Evolutionary conservation across 768 basidiomycete species (phyloP), one percentile per base, ranked within the genome.

Genomic region (Daedaleopsis nitida): DNA sequence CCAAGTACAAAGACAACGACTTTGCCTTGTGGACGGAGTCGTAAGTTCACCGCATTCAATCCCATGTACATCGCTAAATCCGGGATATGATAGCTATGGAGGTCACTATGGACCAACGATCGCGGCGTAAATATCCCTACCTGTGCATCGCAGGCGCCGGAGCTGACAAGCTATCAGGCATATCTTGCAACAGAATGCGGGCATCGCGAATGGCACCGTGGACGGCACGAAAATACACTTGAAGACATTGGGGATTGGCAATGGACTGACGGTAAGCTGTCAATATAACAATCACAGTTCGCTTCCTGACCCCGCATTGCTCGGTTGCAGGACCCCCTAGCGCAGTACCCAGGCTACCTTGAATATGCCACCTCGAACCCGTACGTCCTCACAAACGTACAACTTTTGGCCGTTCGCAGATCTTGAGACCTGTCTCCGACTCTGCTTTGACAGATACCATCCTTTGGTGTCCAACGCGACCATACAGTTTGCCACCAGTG

Each of bases 11-110:
- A 35, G 65, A 64, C 11, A 78, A 75, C 56, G 77, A 80, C 2
- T 76, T 87, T 58, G 86, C 82, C 0, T 73, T 87, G 53, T 88
- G 86, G 86, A 85, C 85, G 0, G 86, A 87, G 70, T 86, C 84
- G 76, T 75, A 62, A n/a, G 65, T 45, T 24, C 35, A 4, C 45
- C 32, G 42, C 58, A 57, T 58, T 63, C 19, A 58, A 58, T 57
- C 58, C 12, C 21, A 57, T 57, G 58, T 57, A 63, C 62, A 48
- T 58, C 52, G 19, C 53, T 57, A 43, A 57, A 47, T 7, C 21
- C 37, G 47, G 21, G 50, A 67, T 60, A 39, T 43, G 49, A 52
- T 44, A 67, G 61, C 16, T 83, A 73, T 58, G 73, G 75, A 27
- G 77, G 77, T 23, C 76, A 77, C 61, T 77, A 78, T 59, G 78